phyloP scores from a whole-genome alignment of 2,329 filamentous ascomycete genomes.

The Sclerotiophoma versabilis region DNA sequence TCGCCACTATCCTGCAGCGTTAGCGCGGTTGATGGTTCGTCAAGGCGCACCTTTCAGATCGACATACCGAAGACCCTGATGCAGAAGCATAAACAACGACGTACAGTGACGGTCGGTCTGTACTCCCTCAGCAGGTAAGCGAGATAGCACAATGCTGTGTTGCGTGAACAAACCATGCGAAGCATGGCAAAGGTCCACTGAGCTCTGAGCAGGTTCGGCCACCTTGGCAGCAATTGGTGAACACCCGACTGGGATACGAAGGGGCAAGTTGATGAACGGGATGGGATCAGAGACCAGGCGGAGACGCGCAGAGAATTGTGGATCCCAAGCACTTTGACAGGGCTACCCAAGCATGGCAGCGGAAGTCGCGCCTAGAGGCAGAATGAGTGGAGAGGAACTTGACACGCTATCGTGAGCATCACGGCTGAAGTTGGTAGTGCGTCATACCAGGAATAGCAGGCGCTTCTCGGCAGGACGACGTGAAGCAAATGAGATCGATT shows the following conservation, averaged over 20 bases:
- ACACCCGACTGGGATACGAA: conserved; percentile 31
- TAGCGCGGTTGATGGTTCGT: conserved; percentile 45
- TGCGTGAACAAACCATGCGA: conserved; percentile 30
- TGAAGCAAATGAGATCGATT: conserved; percentile 33
- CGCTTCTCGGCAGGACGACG: conserved; percentile 35
- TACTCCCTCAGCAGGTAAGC: conserved; percentile 38
- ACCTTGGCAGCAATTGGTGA: conserved; percentile 40
- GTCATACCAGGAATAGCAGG: conserved; percentile 45
- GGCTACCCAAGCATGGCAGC: conserved; percentile 33
- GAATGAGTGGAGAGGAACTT: conserved; percentile 43
- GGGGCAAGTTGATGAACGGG: conserved; percentile 36
- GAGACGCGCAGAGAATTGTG: conserved; percentile 34
- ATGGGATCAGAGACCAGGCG: conserved; percentile 38
- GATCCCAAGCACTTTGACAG: conserved; percentile 33
- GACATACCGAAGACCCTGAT: conserved; percentile 41
- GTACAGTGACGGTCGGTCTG: conserved; percentile 38
- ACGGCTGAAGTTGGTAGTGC: conserved; percentile 42
- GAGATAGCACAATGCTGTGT: conserved; percentile 41
- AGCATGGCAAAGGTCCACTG: conserved; percentile 11
- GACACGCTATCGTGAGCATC: conserved; percentile 49
- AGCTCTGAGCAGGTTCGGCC: conserved; percentile 30
- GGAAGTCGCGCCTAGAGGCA: conserved; percentile 43
- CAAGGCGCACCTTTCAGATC: conserved; percentile 48
- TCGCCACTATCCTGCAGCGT: conserved; percentile 48
- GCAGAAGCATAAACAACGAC: conserved; percentile 43